Conservation (phyloP, 2,329 filamentous ascomycete genomes). For the Hymenoscyphus albidus region DNA sequence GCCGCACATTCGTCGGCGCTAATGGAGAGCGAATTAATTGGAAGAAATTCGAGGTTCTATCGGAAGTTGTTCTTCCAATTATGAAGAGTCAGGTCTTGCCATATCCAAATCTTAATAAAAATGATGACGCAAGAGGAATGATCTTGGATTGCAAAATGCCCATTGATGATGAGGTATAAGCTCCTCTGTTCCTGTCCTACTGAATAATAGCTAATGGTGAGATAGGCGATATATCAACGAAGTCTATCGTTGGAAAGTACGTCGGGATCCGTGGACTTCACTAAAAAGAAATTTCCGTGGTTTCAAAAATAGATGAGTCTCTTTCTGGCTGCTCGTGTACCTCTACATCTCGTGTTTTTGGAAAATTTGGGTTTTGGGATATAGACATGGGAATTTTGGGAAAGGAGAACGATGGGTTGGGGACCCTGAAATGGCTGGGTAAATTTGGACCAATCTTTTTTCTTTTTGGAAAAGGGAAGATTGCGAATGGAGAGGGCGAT, state of each 20-base stretch:
- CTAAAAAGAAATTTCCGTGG: conserved; percentile 66
- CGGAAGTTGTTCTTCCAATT: conserved; percentile 83
- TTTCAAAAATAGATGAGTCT: conserved; percentile 38
- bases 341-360: neutral
- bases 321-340: neutral
- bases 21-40: conserved; percentile 81
- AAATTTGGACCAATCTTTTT: neutral
- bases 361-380: neutral
- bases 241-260: conserved; percentile 56
- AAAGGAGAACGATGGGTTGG: neutral
- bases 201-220: conserved; percentile 26
- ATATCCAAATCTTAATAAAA: conserved; percentile 67
- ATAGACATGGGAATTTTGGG: neutral
- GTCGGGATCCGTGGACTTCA: conserved; percentile 45
- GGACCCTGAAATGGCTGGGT: neutral
- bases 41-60: conserved; percentile 97
- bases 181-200: neutral
- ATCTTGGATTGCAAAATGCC: conserved; percentile 78
- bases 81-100: conserved; percentile 87
- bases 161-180: conserved; percentile 80
- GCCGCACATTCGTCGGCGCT: conserved; percentile 77
- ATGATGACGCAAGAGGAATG: conserved; percentile 68
- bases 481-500: neutral
- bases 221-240: conserved; percentile 60
- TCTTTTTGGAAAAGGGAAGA: neutral